Evolutionary conservation across 305 asterid genomes (phyloP), one percentile per base, ranked within the genome.

Genomic region (Fraxinus floribunda): DNA sequence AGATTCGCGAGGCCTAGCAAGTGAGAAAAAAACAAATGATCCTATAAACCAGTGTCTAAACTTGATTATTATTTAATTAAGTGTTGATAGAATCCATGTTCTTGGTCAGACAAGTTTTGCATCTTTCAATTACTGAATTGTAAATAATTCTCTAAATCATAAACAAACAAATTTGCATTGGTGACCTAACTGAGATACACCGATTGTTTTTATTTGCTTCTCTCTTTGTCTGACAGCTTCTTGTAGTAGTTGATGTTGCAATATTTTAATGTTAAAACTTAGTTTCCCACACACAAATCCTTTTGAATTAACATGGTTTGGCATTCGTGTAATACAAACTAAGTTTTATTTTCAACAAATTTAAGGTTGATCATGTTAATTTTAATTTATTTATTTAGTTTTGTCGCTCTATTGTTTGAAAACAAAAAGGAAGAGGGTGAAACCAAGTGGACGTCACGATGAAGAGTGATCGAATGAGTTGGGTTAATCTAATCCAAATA

Each of bases 101-200:
- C 91, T 89, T 84, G 90, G 80, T 85, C 46, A 35, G 44, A 76
- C 80, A 74, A 83, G 78, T 75, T 80, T 30, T 26, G 62, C 26
- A 5, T 82, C 70, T 83, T 78, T 79, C 57, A 71, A 71, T 81
- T 79, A 75, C 55, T 71, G 76, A 32, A 55, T 60, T 18, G 35
- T 86, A 39, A 22, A 34, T 84, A 32, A 78, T 73, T 79, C 83
- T 79, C 78, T 49, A 74, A 83, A 82, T 79, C 64, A 82, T 38
- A 83, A 75, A 83, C 86, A 79, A 41, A 85, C 85, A 71, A 36
- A 86, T 38, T 24, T 77, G 81, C 81, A 38, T 88, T 78, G 85
- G 87, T 82, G 83, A 78, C 86, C 86, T 82, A 82, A 89, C 85
- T 88, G 84, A 88, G 89, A 85, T 84, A 82, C 86, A 82, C 81